Base-by-base conservation (phyloP, 257 asterid species). In the Jacaranda mimosifolia region DNA sequence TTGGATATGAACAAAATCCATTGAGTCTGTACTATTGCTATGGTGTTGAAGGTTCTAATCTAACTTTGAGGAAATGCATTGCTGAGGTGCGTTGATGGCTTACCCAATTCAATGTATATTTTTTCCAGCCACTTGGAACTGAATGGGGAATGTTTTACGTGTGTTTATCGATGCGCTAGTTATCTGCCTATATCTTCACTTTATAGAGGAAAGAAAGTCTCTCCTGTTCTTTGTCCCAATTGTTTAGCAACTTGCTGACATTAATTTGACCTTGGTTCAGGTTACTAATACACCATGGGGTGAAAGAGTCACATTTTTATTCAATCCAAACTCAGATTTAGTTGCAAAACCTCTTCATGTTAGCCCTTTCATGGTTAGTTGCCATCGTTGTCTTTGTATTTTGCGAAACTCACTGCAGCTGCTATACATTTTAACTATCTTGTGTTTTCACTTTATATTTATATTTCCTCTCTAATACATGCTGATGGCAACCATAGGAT, bases 261-360 rank as follows among this genome's bases (percentile, higher is more conserved):
- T 63, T 40, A 40, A 14, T 42, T 39, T 69, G 57, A 77, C 68
- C 80, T 81, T 85, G 77, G 40, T 85, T 83, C 88, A 93, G 98
- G 97, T 95, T 59, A 95, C 99, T 36, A 93, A 95, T 77, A 91
- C 98, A 12, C 99, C 99, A 32, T 95, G 99, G 99, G 97, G 98
- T 69, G 99, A 95, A 91, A 85, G 97, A 69, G 97, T 88, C 57
- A 81, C 84, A n/a, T 95, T 95, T 83, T 49, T 93, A 62, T 95
- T 95, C 83, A 80, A 91, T 78, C 99, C 98, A 52, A 84, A 86
- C 69, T 89, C 97, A 11, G 98, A 93, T 85, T 70, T 84, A 72
- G 98, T 93, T 68, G 98, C 97, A 49, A 95, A 95, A 80, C 90
- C 98, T 72, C 98, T 95, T 77, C 99, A 95, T 77, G 99, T 95